Percentiles rank a stretch among this genome's conserved stretches.
These are phyloP conservation scores for Elongisporangium undulatum DNA, from an alignment of 352 stramenopile genomes.

Conservation along the genomic window DNA sequence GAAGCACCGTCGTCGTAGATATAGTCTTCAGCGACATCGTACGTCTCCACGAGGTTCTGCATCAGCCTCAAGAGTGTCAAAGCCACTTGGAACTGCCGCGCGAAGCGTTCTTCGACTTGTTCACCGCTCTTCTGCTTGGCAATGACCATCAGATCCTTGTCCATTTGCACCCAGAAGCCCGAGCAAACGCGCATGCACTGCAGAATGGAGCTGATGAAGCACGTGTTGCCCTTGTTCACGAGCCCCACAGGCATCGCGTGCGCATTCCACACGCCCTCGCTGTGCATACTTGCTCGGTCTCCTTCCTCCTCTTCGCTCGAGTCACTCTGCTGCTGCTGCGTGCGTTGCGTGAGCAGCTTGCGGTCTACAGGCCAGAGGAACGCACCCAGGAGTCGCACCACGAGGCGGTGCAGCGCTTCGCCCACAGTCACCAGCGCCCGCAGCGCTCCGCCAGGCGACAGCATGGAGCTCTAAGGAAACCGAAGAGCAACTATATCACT, in stretches of 20 bases:
- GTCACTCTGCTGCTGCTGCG: too few relatives aligned
- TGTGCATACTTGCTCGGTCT: too few relatives aligned
- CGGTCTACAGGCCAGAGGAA: neutral
- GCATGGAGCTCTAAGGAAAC: neutral
- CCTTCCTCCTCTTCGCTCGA: neutral
- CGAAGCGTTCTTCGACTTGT: neutral
- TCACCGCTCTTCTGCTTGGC: neutral
- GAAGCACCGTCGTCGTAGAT: neutral
- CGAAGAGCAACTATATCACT: neutral
- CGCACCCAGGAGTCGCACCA: neutral
- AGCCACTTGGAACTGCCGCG: conserved; percentile 14
- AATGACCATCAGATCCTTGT: conserved; percentile 14
- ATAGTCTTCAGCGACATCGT: neutral
- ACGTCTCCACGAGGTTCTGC: neutral
- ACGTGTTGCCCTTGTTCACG: conserved; percentile 67
- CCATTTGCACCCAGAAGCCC: conserved; percentile 26
- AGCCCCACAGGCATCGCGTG: conserved; percentile 24
- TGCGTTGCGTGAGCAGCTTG: neutral
- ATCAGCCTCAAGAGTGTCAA: conserved; percentile 18
- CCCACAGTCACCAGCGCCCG: neutral
- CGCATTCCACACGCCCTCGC: neutral
- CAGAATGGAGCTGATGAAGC: conserved; percentile 73
- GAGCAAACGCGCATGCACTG: conserved; percentile 52
- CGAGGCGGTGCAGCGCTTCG: neutral
- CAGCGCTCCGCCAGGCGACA: neutral